Percentiles rank a stretch among this genome's conserved stretches.
Evolutionary conservation across 768 basidiomycete species (phyloP).

Genomic region (Hemileccinum impolitum): DNA sequence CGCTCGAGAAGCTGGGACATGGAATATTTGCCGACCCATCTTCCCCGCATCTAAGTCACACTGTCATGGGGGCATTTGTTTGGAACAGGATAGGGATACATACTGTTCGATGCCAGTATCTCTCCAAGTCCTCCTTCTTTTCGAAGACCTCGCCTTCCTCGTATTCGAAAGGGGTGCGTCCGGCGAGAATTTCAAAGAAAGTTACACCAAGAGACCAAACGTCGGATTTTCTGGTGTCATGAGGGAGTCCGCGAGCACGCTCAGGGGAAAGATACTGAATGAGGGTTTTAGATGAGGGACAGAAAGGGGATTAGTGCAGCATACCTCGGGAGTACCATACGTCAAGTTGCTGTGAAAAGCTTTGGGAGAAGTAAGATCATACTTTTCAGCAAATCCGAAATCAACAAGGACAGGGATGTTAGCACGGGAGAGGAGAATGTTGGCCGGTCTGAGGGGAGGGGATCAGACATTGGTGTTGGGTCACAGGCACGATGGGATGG

Average conservation of each 20-base stretch:
- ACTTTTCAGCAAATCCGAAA: slow-evolving; percentile 93
- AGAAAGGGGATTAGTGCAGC: not conserved
- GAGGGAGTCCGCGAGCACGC: slow-evolving; percentile 80
- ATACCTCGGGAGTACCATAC: slow-evolving; percentile 89
- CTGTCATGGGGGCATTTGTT: not conserved
- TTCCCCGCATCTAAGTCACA: slow-evolving; percentile 57
- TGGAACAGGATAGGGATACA: slow-evolving; percentile 19
- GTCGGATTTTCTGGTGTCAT: slow-evolving; percentile 92
- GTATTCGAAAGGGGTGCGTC: slow-evolving; percentile 89
- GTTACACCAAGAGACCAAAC: slow-evolving; percentile 86
- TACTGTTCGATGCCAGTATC: slow-evolving; percentile 84
- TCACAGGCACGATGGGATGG: not conserved
- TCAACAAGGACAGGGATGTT: slow-evolving; percentile 89
- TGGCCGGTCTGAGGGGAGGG: slow-evolving; percentile 64
- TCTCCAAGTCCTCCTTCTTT: slow-evolving; percentile 76
- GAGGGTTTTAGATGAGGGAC: not conserved
- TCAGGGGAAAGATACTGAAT: slow-evolving; percentile 86
- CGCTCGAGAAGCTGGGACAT: slow-evolving; percentile 67
- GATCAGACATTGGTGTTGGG: not conserved
- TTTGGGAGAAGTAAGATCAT: slow-evolving; percentile 57
- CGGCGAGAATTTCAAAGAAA: slow-evolving; percentile 91
- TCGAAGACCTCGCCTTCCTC: slow-evolving; percentile 75
- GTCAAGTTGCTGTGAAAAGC: slow-evolving; percentile 82
- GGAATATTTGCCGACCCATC: slow-evolving; percentile 70
- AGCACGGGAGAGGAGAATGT: slow-evolving; percentile 79